These are phyloP conservation scores for Talaromyces piceae DNA, from an alignment of 2,329 filamentous ascomycete species.

Conservation along the genomic window DNA sequence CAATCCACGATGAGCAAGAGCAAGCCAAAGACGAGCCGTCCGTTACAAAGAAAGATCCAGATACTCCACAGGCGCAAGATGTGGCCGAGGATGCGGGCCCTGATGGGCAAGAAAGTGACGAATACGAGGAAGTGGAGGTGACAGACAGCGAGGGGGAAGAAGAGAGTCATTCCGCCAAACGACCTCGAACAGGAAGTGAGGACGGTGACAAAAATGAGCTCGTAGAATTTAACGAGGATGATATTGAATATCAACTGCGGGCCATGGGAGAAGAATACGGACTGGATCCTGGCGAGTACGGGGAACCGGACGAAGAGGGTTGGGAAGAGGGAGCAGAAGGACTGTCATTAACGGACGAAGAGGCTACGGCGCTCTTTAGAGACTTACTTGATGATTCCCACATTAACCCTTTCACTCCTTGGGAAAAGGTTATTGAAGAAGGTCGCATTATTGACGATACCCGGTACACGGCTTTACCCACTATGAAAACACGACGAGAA, in stretches of 20 bases:
- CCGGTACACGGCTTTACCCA: constrained; percentile 75
- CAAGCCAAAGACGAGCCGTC: constrained; percentile 15
- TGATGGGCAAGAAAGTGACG: constrained; percentile 52
- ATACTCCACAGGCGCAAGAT: constrained; percentile 12
- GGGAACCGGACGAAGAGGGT: constrained; percentile 48
- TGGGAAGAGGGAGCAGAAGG: constrained; percentile 68
- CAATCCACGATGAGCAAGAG: constrained; percentile 25
- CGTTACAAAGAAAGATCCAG: constrained; percentile 10
- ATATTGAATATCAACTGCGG: constrained; percentile 85
- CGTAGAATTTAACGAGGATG: constrained; percentile 85
- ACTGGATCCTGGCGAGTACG: constrained; percentile 69
- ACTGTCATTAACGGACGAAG: constrained; percentile 62
- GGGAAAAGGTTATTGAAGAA: constrained; percentile 83
- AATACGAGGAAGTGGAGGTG: constrained; percentile 73
- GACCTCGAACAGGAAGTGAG: constrained; percentile 47
- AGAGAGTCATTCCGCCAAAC: constrained; percentile 43
- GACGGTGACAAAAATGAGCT: constrained; percentile 38
- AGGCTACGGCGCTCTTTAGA: constrained; percentile 70
- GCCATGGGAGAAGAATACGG: constrained; percentile 84
- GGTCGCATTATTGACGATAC: constrained; percentile 75
- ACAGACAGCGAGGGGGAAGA: constrained; percentile 51
- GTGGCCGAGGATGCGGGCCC: constrained; percentile 16
- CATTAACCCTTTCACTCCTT: constrained; percentile 81
- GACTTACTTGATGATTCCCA: constrained; percentile 76
- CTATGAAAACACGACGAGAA: constrained; percentile 72